phyloP scores from a whole-genome alignment of 768 basidiomycete species.

The Lactifluus pinguis region DNA sequence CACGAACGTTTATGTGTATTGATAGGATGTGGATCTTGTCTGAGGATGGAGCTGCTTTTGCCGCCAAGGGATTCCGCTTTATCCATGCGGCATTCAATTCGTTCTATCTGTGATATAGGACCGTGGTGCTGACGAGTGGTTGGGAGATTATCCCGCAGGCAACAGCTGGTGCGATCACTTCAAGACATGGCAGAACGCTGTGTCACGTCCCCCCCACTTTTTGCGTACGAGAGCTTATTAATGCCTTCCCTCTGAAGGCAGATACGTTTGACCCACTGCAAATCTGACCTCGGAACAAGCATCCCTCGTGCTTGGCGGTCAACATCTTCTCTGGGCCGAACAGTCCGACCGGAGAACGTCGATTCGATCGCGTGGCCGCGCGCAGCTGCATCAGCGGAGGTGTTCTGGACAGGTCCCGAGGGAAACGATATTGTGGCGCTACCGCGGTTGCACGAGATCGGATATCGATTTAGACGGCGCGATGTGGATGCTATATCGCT shows the following conservation, averaged over 20 bases:
- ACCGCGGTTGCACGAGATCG: no score
- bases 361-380: no score
- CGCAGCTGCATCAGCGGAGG: no score
- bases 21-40: slow-evolving; percentile 67
- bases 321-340: no score
- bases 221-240: neutral
- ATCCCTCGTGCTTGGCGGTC: slow-evolving; percentile 25
- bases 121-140: slow-evolving; percentile 66
- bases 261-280: slow-evolving; percentile 67
- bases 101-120: slow-evolving; percentile 60
- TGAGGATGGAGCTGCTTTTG: slow-evolving; percentile 47
- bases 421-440: no score
- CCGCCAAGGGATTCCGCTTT: slow-evolving; percentile 48
- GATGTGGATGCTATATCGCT: no score
- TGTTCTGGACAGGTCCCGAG: no score
- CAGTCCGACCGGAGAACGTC: no score
- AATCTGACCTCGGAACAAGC: slow-evolving; percentile 40
- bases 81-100: slow-evolving; percentile 66
- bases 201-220: neutral
- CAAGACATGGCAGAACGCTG: slow-evolving; percentile 71
- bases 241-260: slow-evolving; percentile 27
- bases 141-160: slow-evolving; percentile 38
- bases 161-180: slow-evolving; percentile 73
- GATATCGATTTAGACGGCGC: no score
- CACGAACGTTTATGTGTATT: neutral